Conservation (phyloP, 306 rosid genomes). For the Abrus pulchellus region DNA sequence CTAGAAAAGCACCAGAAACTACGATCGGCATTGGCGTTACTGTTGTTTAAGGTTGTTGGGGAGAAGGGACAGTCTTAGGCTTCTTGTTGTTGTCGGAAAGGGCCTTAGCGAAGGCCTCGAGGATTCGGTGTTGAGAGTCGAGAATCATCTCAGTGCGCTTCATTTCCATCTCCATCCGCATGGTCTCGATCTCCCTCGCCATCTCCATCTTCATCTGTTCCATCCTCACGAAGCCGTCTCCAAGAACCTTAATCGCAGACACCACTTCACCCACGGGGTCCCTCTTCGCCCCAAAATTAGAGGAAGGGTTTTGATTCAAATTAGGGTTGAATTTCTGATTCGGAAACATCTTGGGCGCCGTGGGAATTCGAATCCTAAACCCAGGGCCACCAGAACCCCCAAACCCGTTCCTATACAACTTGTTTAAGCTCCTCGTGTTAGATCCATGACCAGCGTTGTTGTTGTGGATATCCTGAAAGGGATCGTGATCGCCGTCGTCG, state of each 20-base stretch:
- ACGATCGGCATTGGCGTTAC: no score
- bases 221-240: constrained; percentile 95
- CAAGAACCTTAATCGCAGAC: constrained; percentile 78
- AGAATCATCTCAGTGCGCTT: constrained; percentile 94
- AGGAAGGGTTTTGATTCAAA: constrained; percentile 45
- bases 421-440: constrained; percentile 66
- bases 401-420: constrained; percentile 64
- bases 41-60: constrained; percentile 55
- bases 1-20: constrained; percentile 24
- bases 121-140: constrained; percentile 89
- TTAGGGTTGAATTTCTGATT: constrained; percentile 66
- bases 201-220: constrained; percentile 98
- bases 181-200: constrained; percentile 88
- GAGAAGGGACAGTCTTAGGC: constrained; percentile 65
- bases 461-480: constrained; percentile 69
- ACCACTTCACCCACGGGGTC: constrained; percentile 81
- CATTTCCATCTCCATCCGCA: constrained; percentile 98
- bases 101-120: constrained; percentile 88
- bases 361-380: constrained; percentile 81
- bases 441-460: constrained; percentile 48
- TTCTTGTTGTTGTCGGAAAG: constrained; percentile 83
- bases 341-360: constrained; percentile 61
- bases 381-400: constrained; percentile 59
- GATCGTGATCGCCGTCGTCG: constrained; percentile 70
- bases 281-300: constrained; percentile 61